Conservation (phyloP, 2,329 filamentous ascomycete species). For the Colletotrichum lini region DNA sequence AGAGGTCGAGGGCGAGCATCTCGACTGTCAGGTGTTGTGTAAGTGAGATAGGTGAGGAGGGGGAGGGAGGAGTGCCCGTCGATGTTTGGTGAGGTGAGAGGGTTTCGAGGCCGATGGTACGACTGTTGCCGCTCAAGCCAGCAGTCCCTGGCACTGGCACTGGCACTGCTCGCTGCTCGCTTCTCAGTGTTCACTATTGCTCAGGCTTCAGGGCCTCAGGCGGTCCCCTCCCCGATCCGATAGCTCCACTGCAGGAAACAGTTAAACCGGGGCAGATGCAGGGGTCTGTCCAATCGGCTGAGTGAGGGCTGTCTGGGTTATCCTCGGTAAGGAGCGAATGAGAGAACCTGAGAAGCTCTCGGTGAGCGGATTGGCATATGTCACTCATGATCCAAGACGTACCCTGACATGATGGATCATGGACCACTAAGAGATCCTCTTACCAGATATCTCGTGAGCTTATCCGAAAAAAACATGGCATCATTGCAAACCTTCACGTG, state of each 20-base stretch:
- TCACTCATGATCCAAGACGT: constrained; percentile 20
- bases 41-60: too few species aligned
- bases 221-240: constrained; percentile 27
- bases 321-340: constrained; percentile 26
- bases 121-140: constrained; percentile 4
- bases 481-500: too few species aligned
- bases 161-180: not conserved
- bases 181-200: constrained; percentile 22
- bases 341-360: not conserved
- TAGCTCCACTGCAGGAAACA: constrained; percentile 34
- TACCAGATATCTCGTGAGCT: too few species aligned
- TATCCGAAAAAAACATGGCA: not conserved
- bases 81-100: constrained; percentile 18
- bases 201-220: not conserved
- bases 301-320: not conserved
- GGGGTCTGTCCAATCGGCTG: constrained; percentile 20
- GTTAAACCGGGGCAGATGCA: not conserved
- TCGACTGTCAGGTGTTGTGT: constrained; percentile 10
- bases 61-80: not conserved
- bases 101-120: constrained; percentile 21
- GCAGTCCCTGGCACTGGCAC: constrained; percentile 1
- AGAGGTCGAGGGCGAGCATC: constrained; percentile 15
- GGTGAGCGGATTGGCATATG: constrained; percentile 14
- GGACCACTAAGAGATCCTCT: not conserved
- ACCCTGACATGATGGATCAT: not conserved